Base-by-base conservation (phyloP, 495 filamentous ascomycete genomes). In the Penicillium bialowiezense region DNA sequence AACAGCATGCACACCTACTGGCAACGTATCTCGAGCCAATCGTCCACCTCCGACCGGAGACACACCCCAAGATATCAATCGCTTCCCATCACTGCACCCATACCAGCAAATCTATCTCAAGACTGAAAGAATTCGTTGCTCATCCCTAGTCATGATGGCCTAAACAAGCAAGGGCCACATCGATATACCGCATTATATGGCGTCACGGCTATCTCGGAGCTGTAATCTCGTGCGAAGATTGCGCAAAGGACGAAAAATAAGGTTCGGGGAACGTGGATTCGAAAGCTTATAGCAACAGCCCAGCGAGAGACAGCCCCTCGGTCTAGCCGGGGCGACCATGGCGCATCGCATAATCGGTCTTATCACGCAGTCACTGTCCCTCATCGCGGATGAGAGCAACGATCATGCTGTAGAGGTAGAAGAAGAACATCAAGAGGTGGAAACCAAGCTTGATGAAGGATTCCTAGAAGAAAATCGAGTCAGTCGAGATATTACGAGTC, bases 361-460 rank as follows among this genome's bases (percentile, higher is more conserved):
- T 63, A 37, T 53, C 56, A 48, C 65, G 63, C 56, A 78, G 58
- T 83, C 72, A 96, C 71, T 91, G 78, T 37, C 89, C 83, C 72
- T 98, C 93, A 67, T 99, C 95, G 59, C 86, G 84, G 78, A 99
- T 99, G 44, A 97, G 77, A 50, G 92, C 92, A 44, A 97, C 93
- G 50, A 99, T 99, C 95, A 99, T 99, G 70, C 72, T 92, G 84
- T 97, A 99, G 20, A 99, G 84, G 75, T 99, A 99, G 83, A 97
- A 99, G 81, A 99, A 99, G 82, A 99, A 99, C 88, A 99, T 95
- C 74, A 97, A 67, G 32, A 99, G 84, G 70, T 97, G 93, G 82
- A 99, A 97, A 50, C 92, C 95, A 31, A 99, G 89, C 73, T 99
- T 99, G 75, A 95, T 86, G 72, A 99, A 97, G 5, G 91, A 97